A percentile compares a stretch with the other conserved stretches of the same genome.
Conservation (phyloP, 169 alveolate genomes). For the Eimeria nieschulzi region DNA sequence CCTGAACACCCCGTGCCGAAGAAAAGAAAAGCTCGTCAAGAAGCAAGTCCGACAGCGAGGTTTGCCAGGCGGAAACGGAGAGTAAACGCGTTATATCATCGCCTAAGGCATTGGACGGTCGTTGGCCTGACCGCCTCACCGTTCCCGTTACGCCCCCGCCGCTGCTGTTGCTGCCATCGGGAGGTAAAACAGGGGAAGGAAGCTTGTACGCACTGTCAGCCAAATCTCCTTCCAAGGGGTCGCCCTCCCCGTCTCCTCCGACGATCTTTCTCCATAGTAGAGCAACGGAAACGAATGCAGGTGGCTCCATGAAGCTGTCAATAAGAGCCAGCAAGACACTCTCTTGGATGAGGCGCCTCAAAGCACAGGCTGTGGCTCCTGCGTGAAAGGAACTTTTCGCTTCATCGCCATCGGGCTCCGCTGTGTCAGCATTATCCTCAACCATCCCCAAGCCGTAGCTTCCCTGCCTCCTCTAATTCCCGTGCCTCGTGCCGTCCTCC, state of each 20-base stretch:
- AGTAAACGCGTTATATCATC: no score
- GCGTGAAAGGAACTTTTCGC: background rate
- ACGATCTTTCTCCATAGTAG: background rate
- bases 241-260: background rate
- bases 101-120: no score
- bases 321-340: background rate
- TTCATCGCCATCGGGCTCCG: no score
- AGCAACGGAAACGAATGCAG: conserved; percentile 7
- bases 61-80: background rate
- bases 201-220: no score
- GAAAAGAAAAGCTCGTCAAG: background rate
- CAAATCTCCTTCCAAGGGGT: background rate
- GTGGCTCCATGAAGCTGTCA: background rate
- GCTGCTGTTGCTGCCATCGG: conserved; percentile 3
- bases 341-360: background rate
- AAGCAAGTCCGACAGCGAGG: background rate
- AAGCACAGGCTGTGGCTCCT: background rate
- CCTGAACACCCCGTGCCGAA: no score
- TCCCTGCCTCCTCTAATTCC: background rate
- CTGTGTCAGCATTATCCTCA: no score
- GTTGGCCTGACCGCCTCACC: no score
- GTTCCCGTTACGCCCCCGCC: background rate
- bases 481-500: background rate
- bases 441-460: background rate
- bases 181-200: background rate